These are phyloP conservation scores for Phaeosphaeria sp. DNA, from an alignment of 2,329 filamentous ascomycete genomes.

Conservation along the genomic window DNA sequence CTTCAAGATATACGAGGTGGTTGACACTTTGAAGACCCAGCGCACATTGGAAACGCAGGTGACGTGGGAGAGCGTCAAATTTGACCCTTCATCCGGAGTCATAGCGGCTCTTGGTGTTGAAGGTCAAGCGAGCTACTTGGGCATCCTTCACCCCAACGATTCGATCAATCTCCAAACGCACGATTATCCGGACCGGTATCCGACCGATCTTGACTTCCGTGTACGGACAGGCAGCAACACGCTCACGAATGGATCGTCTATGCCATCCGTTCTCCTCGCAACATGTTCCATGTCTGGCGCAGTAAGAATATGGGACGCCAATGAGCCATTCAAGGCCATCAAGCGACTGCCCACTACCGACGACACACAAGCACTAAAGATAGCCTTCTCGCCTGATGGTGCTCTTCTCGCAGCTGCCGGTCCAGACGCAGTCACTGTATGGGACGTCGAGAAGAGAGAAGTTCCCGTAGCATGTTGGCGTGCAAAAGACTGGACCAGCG, in stretches of 20 bases:
- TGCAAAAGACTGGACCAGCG: slow-evolving; percentile 30
- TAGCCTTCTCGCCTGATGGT: slow-evolving; percentile 55
- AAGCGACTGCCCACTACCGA: slow-evolving; percentile 39
- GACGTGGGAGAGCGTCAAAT: slow-evolving; percentile 49
- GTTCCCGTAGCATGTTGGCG: slow-evolving; percentile 46
- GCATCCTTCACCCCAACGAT: slow-evolving; percentile 44
- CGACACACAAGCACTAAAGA: slow-evolving; percentile 45
- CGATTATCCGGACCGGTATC: slow-evolving; percentile 42
- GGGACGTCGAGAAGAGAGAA: slow-evolving; percentile 47
- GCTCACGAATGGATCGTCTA: slow-evolving; percentile 24
- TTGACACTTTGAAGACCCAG: slow-evolving; percentile 32
- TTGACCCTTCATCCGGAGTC: slow-evolving; percentile 50
- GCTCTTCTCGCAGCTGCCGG: slow-evolving; percentile 52
- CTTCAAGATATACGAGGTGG: slow-evolving; percentile 48
- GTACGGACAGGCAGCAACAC: slow-evolving; percentile 23
- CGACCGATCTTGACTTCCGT: slow-evolving; percentile 52
- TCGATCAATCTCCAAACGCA: slow-evolving; percentile 40
- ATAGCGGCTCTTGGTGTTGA: slow-evolving; percentile 43
- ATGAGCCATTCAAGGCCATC: slow-evolving; percentile 42
- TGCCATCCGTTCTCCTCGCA: slow-evolving; percentile 44
- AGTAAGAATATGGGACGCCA: slow-evolving; percentile 50
- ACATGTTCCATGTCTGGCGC: slow-evolving; percentile 51
- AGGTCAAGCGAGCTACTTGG: slow-evolving; percentile 36
- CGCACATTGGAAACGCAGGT: slow-evolving; percentile 40
- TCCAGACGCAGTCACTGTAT: slow-evolving; percentile 53